Base-by-base conservation (phyloP, 169 alveolate species). In the Eimeria tenella region DNA sequence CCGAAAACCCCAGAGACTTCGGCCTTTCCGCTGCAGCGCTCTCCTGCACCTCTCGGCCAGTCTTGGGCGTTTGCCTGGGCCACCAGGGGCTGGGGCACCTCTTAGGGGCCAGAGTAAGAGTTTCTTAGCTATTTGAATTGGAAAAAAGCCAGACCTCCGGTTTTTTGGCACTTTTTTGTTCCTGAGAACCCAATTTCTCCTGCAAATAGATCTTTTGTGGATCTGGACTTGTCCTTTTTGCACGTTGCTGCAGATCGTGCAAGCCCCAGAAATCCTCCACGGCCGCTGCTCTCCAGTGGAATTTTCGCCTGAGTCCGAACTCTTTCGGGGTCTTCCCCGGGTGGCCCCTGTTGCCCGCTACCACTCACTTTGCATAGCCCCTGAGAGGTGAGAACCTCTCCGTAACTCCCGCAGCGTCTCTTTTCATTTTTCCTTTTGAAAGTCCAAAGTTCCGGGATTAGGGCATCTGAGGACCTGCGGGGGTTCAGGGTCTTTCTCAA, bases 51-150 rank as follows among this genome's bases (percentile, higher is more conserved):
- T 23, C 58, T 6, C 52, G 73, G n/a, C 95, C 95, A 19, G 58
- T 90, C 70, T 65, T 94, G 42, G 96, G 96, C 60, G 65, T 94
- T 49, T 94, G 96, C 71, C 94, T 94, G 21, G 96, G 96, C 21
- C 96, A 94, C 56, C 96, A 94, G 86, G 95, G 94, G 5, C 55
- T 94, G 7, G 94, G 87, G 5, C 73, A 75, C 50, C 68, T 58
- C 42, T 94, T 31, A 13, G 96, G 96, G 8, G 96, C 95, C 10
- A 58, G 53, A 49, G 95, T 94, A 23, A 68, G 84, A 3, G 19
- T 10, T 58, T 17, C 42, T 31, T 31, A 31, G 2, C 42, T 31
- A 31, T 31, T 31, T 31, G 42, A 31, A 31, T 31, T 5, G 90
- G 53, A 68, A 74, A 19, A 68, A 79, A 75, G 89, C 50, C 94